A percentile compares a stretch with the other conserved stretches of the same genome.
phyloP scores from a whole-genome alignment of 2,329 filamentous ascomycete genomes.

The Diatrype stigma region DNA sequence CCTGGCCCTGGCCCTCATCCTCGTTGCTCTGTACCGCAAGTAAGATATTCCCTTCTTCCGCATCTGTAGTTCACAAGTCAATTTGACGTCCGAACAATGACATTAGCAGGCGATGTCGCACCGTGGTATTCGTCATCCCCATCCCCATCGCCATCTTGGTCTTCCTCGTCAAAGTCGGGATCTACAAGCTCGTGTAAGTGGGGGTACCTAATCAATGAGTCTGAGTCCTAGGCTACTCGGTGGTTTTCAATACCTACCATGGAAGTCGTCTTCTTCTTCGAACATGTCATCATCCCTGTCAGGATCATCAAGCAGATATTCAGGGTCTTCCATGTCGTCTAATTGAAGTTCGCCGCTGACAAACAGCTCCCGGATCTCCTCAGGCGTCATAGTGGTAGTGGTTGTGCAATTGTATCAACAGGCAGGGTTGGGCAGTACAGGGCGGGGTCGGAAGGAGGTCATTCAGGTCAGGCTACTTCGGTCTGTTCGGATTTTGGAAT shows the following conservation, averaged over 20 bases:
- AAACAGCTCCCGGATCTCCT: conserved; percentile 6
- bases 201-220: not conserved
- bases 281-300: conserved; percentile 18
- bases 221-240: not conserved
- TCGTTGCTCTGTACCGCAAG: conserved; percentile 27
- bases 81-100: not conserved
- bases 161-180: conserved; percentile 23
- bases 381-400: conserved; percentile 1
- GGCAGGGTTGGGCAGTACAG: too few relatives aligned
- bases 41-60: conserved; percentile 23
- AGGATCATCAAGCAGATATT: conserved; percentile 20
- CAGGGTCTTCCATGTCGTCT: conserved; percentile 21
- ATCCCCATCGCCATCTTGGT: conserved; percentile 15
- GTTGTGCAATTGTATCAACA: not conserved
- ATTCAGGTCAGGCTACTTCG: too few relatives aligned
- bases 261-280: conserved; percentile 26
- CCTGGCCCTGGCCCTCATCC: conserved; percentile 26
- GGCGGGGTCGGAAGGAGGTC: too few relatives aligned
- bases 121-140: conserved; percentile 13
- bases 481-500: too few relatives aligned
- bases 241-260: conserved; percentile 17
- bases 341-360: conserved; percentile 2
- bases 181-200: conserved; percentile 5
- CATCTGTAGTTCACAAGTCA: conserved; percentile 18
- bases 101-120: not conserved